Evolutionary conservation across 1,284 basidiomycete species (phyloP).

Genomic region (Ustanciosporium gigantosporum): DNA sequence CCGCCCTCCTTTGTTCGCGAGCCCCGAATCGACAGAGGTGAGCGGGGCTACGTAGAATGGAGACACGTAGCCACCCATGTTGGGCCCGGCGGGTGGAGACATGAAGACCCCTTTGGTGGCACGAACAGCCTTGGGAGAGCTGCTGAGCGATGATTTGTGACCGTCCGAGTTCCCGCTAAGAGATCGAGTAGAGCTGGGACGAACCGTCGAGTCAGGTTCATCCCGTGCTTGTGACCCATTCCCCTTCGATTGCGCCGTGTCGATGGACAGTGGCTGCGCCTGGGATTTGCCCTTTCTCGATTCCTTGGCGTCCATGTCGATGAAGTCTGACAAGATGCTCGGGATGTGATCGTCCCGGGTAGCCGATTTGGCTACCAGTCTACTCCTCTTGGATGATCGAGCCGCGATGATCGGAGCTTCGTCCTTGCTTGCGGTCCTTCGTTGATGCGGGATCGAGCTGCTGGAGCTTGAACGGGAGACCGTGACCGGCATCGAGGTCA

Average conservation of each 20-base stretch:
- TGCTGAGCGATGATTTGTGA: slow-evolving; percentile 14
- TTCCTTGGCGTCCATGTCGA: slow-evolving; percentile 23
- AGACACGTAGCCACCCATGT: slow-evolving; percentile 32
- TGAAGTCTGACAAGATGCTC: slow-evolving; percentile 28
- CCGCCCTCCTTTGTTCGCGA: slow-evolving; percentile 10
- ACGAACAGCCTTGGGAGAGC: slow-evolving; percentile 18
- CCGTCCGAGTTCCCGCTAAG: slow-evolving; percentile 17
- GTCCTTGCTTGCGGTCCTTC: not conserved
- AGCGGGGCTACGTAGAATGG: slow-evolving; percentile 39
- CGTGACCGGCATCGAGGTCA: not conserved
- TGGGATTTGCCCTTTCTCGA: slow-evolving; percentile 6
- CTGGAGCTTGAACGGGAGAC: not conserved
- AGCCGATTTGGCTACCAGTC: slow-evolving; percentile 25
- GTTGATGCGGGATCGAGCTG: not conserved
- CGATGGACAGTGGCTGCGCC: no score
- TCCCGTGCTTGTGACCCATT: not conserved
- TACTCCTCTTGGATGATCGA: slow-evolving; percentile 6
- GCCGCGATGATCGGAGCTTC: not conserved
- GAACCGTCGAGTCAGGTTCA: not conserved
- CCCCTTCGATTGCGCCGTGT: no score
- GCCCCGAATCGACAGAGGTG: slow-evolving; percentile 25
- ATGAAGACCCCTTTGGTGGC: slow-evolving; percentile 24
- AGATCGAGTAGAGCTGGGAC: slow-evolving; percentile 6
- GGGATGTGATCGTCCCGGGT: slow-evolving; percentile 20
- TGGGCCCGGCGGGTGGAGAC: slow-evolving; percentile 23